Percentiles rank a stretch among this genome's conserved stretches.
phyloP scores from a whole-genome alignment of 352 stramenopile genomes.

The Globisporangium parvum region DNA sequence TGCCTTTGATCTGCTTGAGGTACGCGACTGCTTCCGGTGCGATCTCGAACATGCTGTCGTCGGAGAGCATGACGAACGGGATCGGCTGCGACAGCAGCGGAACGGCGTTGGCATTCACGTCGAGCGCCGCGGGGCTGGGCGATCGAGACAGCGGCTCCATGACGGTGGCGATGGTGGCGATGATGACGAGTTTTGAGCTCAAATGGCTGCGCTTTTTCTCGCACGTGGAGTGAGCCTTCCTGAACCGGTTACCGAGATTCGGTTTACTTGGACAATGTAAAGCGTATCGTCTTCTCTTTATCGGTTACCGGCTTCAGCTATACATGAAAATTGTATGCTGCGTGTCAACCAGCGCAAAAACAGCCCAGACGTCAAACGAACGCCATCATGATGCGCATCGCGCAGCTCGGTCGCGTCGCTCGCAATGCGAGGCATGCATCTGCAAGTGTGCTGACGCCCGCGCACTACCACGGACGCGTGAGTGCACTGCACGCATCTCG shows the following conservation, averaged over 20 bases:
- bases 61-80: constrained; percentile 65
- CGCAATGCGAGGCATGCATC: not conserved
- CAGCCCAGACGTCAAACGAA: not conserved
- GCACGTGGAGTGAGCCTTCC: no score
- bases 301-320: no score
- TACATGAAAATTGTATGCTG: no score
- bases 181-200: no score
- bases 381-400: constrained; percentile 8
- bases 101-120: not conserved
- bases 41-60: constrained; percentile 63
- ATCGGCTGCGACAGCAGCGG: constrained; percentile 26
- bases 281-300: no score
- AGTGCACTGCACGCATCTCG: constrained; percentile 1
- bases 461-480: not conserved
- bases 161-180: no score
- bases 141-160: no score
- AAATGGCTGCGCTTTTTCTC: no score
- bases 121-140: no score
- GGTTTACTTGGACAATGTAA: no score
- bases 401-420: not conserved
- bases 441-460: not conserved
- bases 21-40: constrained; percentile 48
- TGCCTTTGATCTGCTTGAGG: constrained; percentile 48
- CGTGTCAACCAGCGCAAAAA: no score
- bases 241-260: no score